Evolutionary conservation across 2,329 filamentous ascomycete genomes (phyloP), one percentile per base, ranked within the genome.

Genomic region (Sclerotinia glacialis): DNA sequence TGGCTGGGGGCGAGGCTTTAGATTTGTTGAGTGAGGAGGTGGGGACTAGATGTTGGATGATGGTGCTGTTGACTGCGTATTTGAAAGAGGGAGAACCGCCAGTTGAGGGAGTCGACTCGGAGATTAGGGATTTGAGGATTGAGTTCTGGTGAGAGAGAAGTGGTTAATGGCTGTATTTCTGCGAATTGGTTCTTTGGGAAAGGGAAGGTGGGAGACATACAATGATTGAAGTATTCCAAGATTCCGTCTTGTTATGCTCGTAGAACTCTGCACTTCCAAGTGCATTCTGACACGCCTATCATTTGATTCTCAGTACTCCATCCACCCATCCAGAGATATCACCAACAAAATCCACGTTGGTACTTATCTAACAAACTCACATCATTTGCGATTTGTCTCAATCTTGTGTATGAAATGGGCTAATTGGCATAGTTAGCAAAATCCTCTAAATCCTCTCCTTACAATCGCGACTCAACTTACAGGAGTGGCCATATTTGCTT

Each of bases 11-110:
- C 46, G 62, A 52, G 34, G 70, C 58, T 82, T 69, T 85, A 71
- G 85, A 77, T 79, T 86, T 87, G 80, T 86, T 89, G 61, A 87
- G 80, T 66, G 85, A 81, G 40, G 86, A 85, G 16, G 86, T 89
- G 65, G 89, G 86, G 26, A 89, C 86, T 44, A 94, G 83, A 81
- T 98, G 94, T 82, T 99, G 94, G 73, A 98, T 96, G 77, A 98
- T 97, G 72, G 94, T 98, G 83, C 92, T 96, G 84, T 97, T 98
- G 81, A 96, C 93, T 73, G 93, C 92, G 81, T 94, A 98, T 80
- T 98, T 98, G 86, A 89, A 97, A 21, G 82, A 79, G 6, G 91
- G 89, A 34, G 85, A 81, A 37, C 82, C 79, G 68, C 82, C 81
- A 21, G 11, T 52, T 69, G 83, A 80, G 23, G 86, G 83, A 23